Evolutionary conservation across 1,139 yeast species (phyloP).

Genomic region (Pichia cactophila): DNA sequence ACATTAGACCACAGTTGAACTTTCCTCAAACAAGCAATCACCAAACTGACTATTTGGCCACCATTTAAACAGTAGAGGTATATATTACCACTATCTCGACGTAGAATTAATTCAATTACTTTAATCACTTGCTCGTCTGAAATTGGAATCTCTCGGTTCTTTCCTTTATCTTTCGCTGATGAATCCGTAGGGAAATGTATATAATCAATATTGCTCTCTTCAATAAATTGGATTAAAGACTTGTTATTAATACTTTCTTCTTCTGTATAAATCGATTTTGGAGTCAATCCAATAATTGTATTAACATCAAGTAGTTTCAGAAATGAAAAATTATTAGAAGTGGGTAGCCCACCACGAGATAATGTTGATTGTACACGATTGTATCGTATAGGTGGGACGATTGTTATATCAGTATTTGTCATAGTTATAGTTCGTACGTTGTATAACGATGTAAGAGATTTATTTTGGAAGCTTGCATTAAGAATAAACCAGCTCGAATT

Average conservation of each 20-base stretch:
- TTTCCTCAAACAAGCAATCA: constrained; percentile 80
- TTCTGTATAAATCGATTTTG: constrained; percentile 54
- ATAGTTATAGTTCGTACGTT: too few relatives aligned
- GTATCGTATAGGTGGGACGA: constrained; percentile 79
- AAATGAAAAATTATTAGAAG: constrained; percentile 66
- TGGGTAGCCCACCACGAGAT: constrained; percentile 83
- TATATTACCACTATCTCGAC: constrained; percentile 56
- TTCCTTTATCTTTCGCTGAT: constrained; percentile 54
- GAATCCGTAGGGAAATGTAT: constrained; percentile 59
- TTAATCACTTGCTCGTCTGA: constrained; percentile 54
- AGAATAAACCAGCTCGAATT: too few relatives aligned
- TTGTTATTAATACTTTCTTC: constrained; percentile 30
- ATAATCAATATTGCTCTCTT: constrained; percentile 38
- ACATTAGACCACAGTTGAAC: constrained; percentile 85
- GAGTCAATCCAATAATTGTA: constrained; percentile 74
- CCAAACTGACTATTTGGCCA: constrained; percentile 75
- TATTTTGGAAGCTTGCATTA: too few relatives aligned
- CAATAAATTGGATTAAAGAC: constrained; percentile 44
- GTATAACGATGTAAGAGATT: too few relatives aligned
- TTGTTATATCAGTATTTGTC: constrained; percentile 17
- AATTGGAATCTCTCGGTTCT: constrained; percentile 73
- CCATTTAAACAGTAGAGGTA: constrained; percentile 88
- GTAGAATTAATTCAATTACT: constrained; percentile 55
- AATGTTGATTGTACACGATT: constrained; percentile 61
- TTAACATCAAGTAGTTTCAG: constrained; percentile 57